phyloP scores from a whole-genome alignment of 164 flowering plant genomes.

The Pachysandra terminalis region DNA sequence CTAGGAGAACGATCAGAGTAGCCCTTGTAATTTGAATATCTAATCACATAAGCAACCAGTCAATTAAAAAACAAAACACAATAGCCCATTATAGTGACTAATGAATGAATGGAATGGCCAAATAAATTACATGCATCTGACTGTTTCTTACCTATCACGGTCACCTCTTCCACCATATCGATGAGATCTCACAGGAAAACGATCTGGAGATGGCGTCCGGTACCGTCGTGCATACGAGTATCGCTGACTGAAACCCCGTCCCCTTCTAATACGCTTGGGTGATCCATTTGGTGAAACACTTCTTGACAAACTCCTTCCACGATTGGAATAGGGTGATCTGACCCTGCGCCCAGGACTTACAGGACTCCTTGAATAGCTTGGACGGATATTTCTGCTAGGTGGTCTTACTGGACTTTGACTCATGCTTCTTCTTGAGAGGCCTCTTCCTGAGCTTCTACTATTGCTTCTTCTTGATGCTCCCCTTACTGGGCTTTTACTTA shows the following conservation, averaged over 20 bases:
- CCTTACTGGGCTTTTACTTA: not conserved
- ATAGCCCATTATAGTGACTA: not conserved
- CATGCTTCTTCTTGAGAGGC: conserved; percentile 41
- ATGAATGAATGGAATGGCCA: not conserved
- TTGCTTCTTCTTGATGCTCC: conserved; percentile 25
- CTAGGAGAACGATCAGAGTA: conserved; percentile 72
- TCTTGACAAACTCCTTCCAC: conserved; percentile 70
- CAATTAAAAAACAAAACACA: not conserved
- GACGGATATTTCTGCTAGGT: conserved; percentile 47
- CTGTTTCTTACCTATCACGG: conserved; percentile 57
- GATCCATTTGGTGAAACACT: conserved; percentile 83
- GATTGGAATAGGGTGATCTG: conserved; percentile 58
- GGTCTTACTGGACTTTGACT: conserved; percentile 60
- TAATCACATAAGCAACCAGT: conserved; percentile 14
- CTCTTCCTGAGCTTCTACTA: conserved; percentile 49
- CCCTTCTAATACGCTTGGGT: conserved; percentile 89
- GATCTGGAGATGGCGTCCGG: conserved; percentile 89
- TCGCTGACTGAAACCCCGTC: conserved; percentile 89
- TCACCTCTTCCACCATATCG: conserved; percentile 72
- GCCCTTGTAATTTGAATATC: conserved; percentile 69
- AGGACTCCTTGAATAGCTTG: conserved; percentile 69
- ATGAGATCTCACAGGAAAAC: conserved; percentile 72
- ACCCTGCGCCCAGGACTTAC: conserved; percentile 51
- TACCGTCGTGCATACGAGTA: conserved; percentile 89
- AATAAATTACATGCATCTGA: not conserved